Evolutionary conservation across 495 filamentous ascomycete genomes (phyloP).

Genomic region (Annulohypoxylon nitens): DNA sequence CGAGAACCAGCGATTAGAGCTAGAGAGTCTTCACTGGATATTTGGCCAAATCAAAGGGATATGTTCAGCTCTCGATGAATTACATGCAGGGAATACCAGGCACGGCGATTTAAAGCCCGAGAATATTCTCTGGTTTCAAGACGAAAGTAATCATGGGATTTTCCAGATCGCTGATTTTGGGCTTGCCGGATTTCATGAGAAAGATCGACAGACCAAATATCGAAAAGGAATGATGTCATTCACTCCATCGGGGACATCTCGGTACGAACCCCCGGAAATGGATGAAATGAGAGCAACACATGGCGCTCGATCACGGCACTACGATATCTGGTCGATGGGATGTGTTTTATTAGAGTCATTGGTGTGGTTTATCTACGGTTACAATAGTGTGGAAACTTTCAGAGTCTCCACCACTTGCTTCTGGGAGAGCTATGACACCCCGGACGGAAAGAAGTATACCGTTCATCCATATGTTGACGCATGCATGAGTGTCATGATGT

Average conservation of each 20-base stretch:
- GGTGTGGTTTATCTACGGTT: conserved; percentile 53
- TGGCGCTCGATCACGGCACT: conserved; percentile 41
- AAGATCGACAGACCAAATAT: neutral
- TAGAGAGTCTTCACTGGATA: neutral
- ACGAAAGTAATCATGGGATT: neutral
- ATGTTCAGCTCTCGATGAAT: neutral
- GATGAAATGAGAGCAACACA: neutral
- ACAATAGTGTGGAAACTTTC: neutral
- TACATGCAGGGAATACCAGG: neutral
- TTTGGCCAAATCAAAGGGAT: neutral
- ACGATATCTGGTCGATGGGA: conserved; percentile 56
- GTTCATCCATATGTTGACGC: neutral
- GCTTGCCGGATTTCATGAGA: neutral
- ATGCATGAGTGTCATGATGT: conserved; percentile 1
- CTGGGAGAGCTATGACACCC: neutral
- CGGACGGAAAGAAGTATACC: neutral
- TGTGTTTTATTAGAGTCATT: conserved; percentile 52
- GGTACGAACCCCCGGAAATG: neutral
- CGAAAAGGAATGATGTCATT: neutral
- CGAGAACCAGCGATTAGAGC: neutral
- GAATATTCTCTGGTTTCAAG: conserved; percentile 31
- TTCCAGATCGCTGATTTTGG: conserved; percentile 1
- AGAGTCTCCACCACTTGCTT: neutral
- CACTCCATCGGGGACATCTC: neutral
- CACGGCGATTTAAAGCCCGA: conserved; percentile 42